phyloP scores from a whole-genome alignment of 345 rosid species.

The Litchi chinensis region DNA sequence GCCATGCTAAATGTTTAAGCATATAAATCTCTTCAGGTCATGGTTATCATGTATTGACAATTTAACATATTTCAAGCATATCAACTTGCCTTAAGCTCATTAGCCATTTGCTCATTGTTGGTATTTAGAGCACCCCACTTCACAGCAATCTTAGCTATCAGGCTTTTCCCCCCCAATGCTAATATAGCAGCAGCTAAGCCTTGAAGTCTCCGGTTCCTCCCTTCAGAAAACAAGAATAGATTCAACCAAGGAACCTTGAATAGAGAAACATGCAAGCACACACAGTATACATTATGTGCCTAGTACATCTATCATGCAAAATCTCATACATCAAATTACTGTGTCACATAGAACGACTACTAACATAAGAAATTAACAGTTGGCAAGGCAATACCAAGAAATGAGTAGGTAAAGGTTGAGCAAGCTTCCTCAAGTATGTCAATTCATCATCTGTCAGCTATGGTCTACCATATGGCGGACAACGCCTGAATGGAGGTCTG shows the following conservation, averaged over 20 bases:
- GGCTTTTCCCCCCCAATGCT: constrained; percentile 76
- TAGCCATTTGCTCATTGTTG: constrained; percentile 79
- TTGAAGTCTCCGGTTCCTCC: constrained; percentile 78
- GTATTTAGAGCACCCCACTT: constrained; percentile 83
- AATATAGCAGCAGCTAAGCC: constrained; percentile 80
- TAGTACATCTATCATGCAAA: background rate
- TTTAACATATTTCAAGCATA: background rate
- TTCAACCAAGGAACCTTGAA: too few relatives aligned
- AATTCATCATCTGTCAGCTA: constrained; percentile 61
- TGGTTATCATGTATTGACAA: background rate
- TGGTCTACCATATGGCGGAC: constrained; percentile 57
- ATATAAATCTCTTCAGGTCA: background rate
- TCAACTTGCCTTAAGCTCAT: constrained; percentile 67
- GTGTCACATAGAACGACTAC: background rate
- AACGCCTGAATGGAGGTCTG: constrained; percentile 63
- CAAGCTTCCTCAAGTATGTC: constrained; percentile 73
- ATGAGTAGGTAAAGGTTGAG: constrained; percentile 73
- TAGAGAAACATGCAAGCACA: constrained; percentile 14
- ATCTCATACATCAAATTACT: background rate
- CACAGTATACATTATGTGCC: constrained; percentile 4
- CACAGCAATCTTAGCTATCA: constrained; percentile 76
- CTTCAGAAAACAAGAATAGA: constrained; percentile 39
- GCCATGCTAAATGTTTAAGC: too few relatives aligned
- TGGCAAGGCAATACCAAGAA: constrained; percentile 63
- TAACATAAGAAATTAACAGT: background rate